phyloP scores from a whole-genome alignment of 2,329 filamentous ascomycete genomes.

The Colletotrichum tamarilloi region DNA sequence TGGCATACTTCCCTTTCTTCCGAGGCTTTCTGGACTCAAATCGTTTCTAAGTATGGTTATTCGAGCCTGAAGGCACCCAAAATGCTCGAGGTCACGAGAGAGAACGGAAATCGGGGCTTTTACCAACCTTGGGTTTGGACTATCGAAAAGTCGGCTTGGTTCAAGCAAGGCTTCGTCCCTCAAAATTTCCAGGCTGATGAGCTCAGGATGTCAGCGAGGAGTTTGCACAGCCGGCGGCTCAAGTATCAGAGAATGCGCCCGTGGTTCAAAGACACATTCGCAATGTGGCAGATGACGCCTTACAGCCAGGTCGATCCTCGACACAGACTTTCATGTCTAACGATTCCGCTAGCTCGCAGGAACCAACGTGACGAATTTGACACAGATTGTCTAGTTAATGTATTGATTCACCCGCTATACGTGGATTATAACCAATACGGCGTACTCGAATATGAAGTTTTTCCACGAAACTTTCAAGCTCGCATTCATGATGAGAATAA shows the following conservation, averaged over 20 bases:
- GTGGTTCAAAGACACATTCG: slow-evolving; percentile 14
- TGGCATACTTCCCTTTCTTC: not conserved
- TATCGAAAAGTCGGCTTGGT: not conserved
- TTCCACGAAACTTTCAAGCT: not conserved
- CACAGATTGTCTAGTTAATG: not conserved
- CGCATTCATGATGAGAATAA: not conserved
- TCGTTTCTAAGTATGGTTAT: not conserved
- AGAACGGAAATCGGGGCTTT: not conserved
- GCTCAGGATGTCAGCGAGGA: not conserved
- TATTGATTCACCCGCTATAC: not conserved
- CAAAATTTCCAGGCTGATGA: not conserved
- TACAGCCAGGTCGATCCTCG: slow-evolving; percentile 1
- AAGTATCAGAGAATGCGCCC: slow-evolving; percentile 3
- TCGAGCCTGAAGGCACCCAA: not conserved
- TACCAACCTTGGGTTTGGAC: not conserved
- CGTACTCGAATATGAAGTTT: not conserved
- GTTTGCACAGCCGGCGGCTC: not conserved
- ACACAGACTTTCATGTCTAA: not conserved
- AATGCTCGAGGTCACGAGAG: not conserved
- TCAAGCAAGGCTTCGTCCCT: not conserved
- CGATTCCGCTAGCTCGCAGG: not conserved
- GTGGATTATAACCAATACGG: not conserved
- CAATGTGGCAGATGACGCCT: slow-evolving; percentile 30
- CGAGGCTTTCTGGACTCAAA: not conserved
- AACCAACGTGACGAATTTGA: not conserved